These are phyloP conservation scores for Sporisorium exsertum DNA, from an alignment of 1,284 basidiomycete species.

Conservation along the genomic window DNA sequence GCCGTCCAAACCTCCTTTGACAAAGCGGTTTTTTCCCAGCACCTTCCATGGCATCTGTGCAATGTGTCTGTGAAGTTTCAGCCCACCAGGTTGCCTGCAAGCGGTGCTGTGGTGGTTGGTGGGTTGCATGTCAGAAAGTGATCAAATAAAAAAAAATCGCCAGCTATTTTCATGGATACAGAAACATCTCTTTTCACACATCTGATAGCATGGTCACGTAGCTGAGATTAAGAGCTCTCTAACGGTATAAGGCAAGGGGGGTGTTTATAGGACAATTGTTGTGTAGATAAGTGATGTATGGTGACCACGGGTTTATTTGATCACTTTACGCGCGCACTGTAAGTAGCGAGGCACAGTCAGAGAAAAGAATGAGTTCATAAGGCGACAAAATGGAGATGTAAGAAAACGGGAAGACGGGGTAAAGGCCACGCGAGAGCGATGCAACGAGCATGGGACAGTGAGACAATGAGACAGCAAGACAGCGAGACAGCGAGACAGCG, in stretches of 20 bases:
- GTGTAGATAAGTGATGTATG: background rate
- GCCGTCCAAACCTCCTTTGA: background rate
- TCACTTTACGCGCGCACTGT: constrained; percentile 15
- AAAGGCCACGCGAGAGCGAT: too few species aligned
- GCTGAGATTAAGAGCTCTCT: too few species aligned
- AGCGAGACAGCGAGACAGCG: too few species aligned
- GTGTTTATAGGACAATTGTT: background rate
- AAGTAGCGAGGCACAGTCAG: too few species aligned
- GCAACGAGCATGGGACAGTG: too few species aligned
- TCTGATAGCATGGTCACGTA: too few species aligned
- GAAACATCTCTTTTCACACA: background rate
- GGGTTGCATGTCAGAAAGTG: constrained; percentile 2
- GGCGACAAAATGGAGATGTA: too few species aligned
- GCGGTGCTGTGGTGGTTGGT: background rate
- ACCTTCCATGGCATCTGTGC: background rate
- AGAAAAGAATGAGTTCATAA: too few species aligned
- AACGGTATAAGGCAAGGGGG: background rate
- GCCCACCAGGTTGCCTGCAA: background rate
- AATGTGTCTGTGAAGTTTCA: background rate
- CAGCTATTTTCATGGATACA: background rate
- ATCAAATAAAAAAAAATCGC: background rate
- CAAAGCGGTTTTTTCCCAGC: background rate
- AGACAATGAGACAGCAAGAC: too few species aligned
- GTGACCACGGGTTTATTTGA: background rate
- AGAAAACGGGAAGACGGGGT: too few species aligned